These are phyloP conservation scores for Phaffia australis DNA, from an alignment of 768 basidiomycete species.

Conservation along the genomic window DNA sequence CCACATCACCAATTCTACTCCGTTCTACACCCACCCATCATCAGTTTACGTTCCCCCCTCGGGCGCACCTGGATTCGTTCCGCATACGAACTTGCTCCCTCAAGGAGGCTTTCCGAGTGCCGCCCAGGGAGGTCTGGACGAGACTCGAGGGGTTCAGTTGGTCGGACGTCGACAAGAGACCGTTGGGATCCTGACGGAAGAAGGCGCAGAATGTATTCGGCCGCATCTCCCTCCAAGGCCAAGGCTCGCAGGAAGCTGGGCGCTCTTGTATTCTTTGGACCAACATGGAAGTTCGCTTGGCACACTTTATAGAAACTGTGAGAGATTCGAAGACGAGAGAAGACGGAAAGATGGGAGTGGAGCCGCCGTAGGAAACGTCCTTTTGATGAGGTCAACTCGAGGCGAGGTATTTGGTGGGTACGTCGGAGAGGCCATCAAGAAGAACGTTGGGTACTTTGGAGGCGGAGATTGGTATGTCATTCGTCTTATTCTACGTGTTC, in stretches of 20 bases:
- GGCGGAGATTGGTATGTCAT: slow-evolving; percentile 65
- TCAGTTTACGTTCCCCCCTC: slow-evolving; percentile 41
- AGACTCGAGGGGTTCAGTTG: slow-evolving; percentile 6
- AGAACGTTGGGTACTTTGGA: slow-evolving; percentile 66
- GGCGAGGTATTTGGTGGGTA: slow-evolving; percentile 70
- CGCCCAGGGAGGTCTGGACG: slow-evolving; percentile 36
- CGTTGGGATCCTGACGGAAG: slow-evolving; percentile 14
- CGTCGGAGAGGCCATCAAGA: slow-evolving; percentile 55
- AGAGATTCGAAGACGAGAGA: slow-evolving; percentile 28
- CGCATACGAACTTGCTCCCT: slow-evolving; percentile 58
- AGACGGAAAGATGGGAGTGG: slow-evolving; percentile 18
- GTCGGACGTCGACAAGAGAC: slow-evolving; percentile 20
- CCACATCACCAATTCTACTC: slow-evolving; percentile 33
- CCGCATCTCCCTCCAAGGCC: slow-evolving; percentile 60
- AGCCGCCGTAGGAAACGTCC: slow-evolving; percentile 45
- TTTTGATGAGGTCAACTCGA: slow-evolving; percentile 56
- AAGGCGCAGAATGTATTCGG: slow-evolving; percentile 48
- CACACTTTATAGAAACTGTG: slow-evolving; percentile 56
- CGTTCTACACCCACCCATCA: slow-evolving; percentile 45
- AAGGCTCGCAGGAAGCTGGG: slow-evolving; percentile 62
- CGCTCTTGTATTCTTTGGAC: slow-evolving; percentile 76
- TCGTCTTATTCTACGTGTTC: neutral
- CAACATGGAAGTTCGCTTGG: slow-evolving; percentile 88
- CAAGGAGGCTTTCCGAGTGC: slow-evolving; percentile 47
- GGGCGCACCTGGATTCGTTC: slow-evolving; percentile 63